Conservation (phyloP, 805 yeast genomes). For the Schwanniomyces vanrijiae region DNA sequence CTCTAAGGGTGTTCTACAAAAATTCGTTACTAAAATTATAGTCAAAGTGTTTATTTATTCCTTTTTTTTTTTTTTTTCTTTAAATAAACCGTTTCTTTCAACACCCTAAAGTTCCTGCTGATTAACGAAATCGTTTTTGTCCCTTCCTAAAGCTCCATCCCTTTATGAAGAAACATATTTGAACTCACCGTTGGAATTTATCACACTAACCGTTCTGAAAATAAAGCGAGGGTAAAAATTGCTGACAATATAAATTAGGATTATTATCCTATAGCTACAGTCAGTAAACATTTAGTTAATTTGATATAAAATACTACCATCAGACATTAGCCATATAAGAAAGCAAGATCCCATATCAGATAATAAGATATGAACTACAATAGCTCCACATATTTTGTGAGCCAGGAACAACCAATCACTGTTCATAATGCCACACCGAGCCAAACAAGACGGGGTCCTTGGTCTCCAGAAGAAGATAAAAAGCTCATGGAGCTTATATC, state of each 20-base stretch:
- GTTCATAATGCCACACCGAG: slow-evolving; percentile 11
- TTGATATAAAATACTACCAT: background rate
- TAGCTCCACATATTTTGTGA: background rate
- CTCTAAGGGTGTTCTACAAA: background rate
- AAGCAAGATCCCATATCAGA: background rate
- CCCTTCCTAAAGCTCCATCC: background rate
- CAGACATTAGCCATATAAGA: background rate
- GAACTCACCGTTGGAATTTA: background rate
- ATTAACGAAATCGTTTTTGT: too few relatives aligned
- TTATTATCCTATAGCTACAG: background rate
- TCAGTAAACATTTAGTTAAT: background rate
- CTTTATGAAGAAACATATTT: background rate
- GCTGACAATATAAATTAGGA: background rate
- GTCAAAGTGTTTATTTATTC: background rate
- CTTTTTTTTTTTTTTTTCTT: background rate
- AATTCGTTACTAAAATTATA: background rate
- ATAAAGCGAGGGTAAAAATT: background rate
- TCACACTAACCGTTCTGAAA: background rate
- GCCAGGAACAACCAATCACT: slow-evolving; percentile 6
- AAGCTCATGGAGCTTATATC: slow-evolving; percentile 67
- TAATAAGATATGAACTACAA: background rate
- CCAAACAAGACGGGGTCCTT: slow-evolving; percentile 67
- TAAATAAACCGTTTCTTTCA: background rate
- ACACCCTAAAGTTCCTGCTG: too few relatives aligned
- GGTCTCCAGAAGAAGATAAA: slow-evolving; percentile 86